phyloP scores from a whole-genome alignment of 129 eudicot species.

The Chrysanthemum seticuspe region DNA sequence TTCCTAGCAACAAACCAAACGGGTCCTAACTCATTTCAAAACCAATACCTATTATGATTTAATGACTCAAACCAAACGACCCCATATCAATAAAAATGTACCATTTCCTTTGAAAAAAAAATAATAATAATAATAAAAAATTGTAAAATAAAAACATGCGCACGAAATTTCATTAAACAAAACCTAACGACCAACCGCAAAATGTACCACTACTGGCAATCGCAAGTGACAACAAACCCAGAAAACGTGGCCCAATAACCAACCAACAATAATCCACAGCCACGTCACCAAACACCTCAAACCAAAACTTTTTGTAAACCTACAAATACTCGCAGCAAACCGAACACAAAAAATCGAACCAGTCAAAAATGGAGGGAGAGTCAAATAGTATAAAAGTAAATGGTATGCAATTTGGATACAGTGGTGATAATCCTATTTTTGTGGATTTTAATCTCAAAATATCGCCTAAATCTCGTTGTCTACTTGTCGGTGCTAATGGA shows the following conservation, averaged over 20 bases:
- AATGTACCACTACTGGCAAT: background rate
- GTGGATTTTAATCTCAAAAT: constrained; percentile 67
- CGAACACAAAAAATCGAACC: background rate
- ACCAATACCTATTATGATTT: no score
- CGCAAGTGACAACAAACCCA: constrained; percentile 21
- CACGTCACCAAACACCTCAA: constrained; percentile 17
- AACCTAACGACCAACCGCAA: no score
- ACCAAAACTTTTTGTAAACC: constrained; percentile 4
- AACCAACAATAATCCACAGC: background rate
- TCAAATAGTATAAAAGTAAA: constrained; percentile 53
- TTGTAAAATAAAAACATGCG: background rate
- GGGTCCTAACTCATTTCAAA: no score
- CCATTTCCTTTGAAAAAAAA: no score
- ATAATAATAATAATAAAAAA: no score
- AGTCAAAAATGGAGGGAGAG: constrained; percentile 35
- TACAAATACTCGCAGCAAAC: constrained; percentile 23
- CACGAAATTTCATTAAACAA: constrained; percentile 4
- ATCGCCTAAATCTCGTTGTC: constrained; percentile 84
- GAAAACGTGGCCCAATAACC: constrained; percentile 19
- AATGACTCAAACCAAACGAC: no score
- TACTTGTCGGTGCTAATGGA: constrained; percentile 98
- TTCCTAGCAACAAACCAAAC: no score
- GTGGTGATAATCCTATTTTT: constrained; percentile 53
- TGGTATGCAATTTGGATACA: constrained; percentile 93
- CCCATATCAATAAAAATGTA: no score